Evolutionary conservation across 805 yeast genomes (phyloP).

Genomic region (Saccharomycopsis sp.): DNA sequence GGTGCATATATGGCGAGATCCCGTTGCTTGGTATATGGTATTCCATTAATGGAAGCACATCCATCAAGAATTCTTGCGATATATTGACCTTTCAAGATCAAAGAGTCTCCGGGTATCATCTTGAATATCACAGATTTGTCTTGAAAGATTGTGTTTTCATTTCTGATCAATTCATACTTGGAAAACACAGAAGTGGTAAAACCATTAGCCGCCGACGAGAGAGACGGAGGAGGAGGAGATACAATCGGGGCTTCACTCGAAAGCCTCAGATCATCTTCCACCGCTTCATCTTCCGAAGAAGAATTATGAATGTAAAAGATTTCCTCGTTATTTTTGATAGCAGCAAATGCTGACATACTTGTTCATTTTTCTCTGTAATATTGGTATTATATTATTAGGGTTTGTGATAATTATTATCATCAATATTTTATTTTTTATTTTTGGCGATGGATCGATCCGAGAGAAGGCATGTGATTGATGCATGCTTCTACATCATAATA

Average conservation of each 20-base stretch:
- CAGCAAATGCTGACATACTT: conserved; percentile 19
- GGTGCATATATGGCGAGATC: conserved; percentile 25
- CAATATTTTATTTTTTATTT: no score
- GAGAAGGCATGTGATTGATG: no score
- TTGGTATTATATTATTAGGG: no score
- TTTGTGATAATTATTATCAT: no score
- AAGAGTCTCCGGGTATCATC: conserved; percentile 31
- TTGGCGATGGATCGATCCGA: no score
- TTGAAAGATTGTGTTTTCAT: conserved; percentile 28
- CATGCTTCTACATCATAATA: no score
- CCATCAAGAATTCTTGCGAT: conserved; percentile 34
- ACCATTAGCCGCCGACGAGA: background rate
- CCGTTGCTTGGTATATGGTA: conserved; percentile 15
- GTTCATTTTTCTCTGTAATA: background rate
- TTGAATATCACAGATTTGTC: conserved; percentile 29
- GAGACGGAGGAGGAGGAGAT: background rate
- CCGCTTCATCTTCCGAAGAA: conserved; percentile 10
- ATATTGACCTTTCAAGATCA: conserved; percentile 39
- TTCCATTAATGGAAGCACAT: conserved; percentile 33
- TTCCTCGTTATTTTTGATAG: conserved; percentile 14
- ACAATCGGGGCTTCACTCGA: background rate
- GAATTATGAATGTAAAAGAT: conserved; percentile 15
- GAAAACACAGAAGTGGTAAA: conserved; percentile 6
- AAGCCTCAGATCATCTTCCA: background rate
- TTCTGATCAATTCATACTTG: conserved; percentile 16